phyloP scores from a whole-genome alignment of 805 yeast species.

The Starmerella kuoi region DNA sequence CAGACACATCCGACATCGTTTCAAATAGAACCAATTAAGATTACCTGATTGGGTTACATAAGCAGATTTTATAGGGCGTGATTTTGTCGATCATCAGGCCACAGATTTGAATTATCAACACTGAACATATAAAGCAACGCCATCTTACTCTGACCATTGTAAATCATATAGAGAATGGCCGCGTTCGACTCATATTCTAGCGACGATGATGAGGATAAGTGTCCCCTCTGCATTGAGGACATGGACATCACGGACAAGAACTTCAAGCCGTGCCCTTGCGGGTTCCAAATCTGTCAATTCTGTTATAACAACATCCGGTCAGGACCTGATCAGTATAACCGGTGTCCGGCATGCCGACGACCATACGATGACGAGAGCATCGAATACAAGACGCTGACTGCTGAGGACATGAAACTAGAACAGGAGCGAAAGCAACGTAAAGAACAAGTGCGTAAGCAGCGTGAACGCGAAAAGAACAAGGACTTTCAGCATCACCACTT shows the following conservation, averaged over 20 bases:
- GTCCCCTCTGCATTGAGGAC: slow-evolving; percentile 94
- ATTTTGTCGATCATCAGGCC: too few relatives aligned
- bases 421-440: slow-evolving; percentile 68
- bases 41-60: too few relatives aligned
- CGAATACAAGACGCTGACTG: slow-evolving; percentile 67
- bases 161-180: too few relatives aligned
- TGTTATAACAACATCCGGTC: slow-evolving; percentile 94
- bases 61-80: too few relatives aligned
- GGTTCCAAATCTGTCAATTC: slow-evolving; percentile 95
- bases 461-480: slow-evolving; percentile 85
- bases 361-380: slow-evolving; percentile 86
- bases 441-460: slow-evolving; percentile 60
- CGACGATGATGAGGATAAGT: slow-evolving; percentile 70
- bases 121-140: too few relatives aligned
- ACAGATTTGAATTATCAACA: too few relatives aligned
- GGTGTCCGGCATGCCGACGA: slow-evolving; percentile 96
- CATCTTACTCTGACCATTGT: too few relatives aligned
- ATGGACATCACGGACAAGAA: slow-evolving; percentile 93
- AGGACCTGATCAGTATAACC: slow-evolving; percentile 88
- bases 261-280: slow-evolving; percentile 99
- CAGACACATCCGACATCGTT: too few relatives aligned
- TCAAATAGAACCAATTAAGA: too few relatives aligned
- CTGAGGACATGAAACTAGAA: slow-evolving; percentile 78
- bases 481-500: slow-evolving; percentile 32
- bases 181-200: slow-evolving; percentile 45